Base-by-base conservation (phyloP, 202 grass and related monocot species). In the Bolboschoenoplectus hybrid region DNA sequence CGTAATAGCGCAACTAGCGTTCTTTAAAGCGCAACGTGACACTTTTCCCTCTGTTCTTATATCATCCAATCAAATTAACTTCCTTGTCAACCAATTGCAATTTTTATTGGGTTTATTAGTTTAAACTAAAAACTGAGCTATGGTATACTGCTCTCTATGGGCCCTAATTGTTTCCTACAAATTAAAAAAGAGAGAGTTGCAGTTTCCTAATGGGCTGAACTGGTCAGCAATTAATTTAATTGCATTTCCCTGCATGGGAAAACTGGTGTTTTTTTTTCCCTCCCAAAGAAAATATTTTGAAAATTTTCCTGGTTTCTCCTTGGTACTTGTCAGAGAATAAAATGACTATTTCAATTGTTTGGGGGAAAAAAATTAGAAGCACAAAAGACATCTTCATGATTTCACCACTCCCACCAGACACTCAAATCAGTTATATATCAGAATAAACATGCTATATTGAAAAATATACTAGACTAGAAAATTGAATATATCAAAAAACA, bases 391-490 rank as follows among this genome's bases (percentile, higher is more conserved):
- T 44, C 46, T 72, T 46, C 6, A 46, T 47, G 41, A 40, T 26
- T 26, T 26, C 26, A n/a, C 67, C 14, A 17, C 26, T 26, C 26
- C 26, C 26, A 70, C 40, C 67, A 66, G 9, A 66, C 34, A 34
- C 67, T 70, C 67, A 70, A 9, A 66, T 38, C 63, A 70, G 67
- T 14, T 70, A 70, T 6, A 56, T 69, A 43, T 12, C 67, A 38
- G 7, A 44, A 69, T 6, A 35, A 65, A 35, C 3, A 65, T 71
- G 45, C 4, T 71, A 72, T 19, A 19, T 47, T 2, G 43, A 17
- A 72, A 72, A 9, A 1, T 41, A 68, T 17, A 67, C 11, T 38
- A 39, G 10, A 68, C 65, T 68, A 68, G 36, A 68, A 68, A 40
- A 40, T 68, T 68, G 38, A 41, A 11, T 41, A 68, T 41, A 41